These are phyloP conservation scores for Saturnispora besseyi DNA, from an alignment of 805 yeast genomes.

Conservation along the genomic window DNA sequence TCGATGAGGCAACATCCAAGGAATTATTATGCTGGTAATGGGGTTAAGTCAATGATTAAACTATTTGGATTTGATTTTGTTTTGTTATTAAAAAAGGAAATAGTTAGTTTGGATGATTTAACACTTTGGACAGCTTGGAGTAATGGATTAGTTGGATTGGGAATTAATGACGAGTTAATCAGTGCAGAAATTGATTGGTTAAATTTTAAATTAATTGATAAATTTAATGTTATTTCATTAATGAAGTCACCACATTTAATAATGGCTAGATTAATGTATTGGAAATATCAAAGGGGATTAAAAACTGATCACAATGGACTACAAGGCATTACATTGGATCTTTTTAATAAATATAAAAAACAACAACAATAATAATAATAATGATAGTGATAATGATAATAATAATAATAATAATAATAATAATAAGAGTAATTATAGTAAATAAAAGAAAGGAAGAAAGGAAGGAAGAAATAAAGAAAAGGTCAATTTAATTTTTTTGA, in stretches of 20 bases:
- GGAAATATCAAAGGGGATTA: not conserved
- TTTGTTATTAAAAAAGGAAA: not conserved
- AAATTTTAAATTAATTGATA: not conserved
- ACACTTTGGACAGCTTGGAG: conserved; percentile 9
- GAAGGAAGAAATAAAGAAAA: conserved; percentile 2
- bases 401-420: too few species aligned
- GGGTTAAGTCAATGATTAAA: conserved; percentile 20
- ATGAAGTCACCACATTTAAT: not conserved
- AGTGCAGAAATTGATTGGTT: not conserved
- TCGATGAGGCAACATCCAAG: conserved; percentile 35
- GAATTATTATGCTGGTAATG: conserved; percentile 43
- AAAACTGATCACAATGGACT: not conserved
- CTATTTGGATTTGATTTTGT: not conserved
- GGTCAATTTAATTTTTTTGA: conserved; percentile 33
- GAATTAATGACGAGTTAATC: not conserved
- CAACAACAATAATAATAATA: not conserved
- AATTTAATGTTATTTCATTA: not conserved
- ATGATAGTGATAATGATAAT: too few species aligned
- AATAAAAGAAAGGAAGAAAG: too few species aligned
- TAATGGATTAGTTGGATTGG: not conserved
- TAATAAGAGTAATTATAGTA: too few species aligned
- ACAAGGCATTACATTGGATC: not conserved
- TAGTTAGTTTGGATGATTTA: conserved; percentile 6
- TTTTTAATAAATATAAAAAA: not conserved
- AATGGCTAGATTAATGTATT: not conserved